Conservation (phyloP, 2,329 filamentous ascomycete genomes). For the Penicillium sp. region DNA sequence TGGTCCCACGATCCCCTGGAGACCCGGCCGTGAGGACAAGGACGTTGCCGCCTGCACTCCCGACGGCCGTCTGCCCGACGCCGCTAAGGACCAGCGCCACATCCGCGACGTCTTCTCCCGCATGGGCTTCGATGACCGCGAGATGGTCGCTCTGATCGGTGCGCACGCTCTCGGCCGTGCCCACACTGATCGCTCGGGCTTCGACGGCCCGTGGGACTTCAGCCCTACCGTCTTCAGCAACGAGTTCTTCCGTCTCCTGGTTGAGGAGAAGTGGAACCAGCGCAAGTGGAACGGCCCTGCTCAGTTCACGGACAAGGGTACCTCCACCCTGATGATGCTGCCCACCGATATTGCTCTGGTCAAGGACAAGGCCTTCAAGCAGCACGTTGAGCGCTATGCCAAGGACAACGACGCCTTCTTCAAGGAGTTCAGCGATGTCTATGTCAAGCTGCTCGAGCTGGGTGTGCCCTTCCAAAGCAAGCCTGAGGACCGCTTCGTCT, state of each 20-base stretch:
- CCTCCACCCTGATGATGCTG: slow-evolving; percentile 94
- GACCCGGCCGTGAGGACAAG: slow-evolving; percentile 77
- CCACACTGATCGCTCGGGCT: slow-evolving; percentile 85
- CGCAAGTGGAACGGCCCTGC: slow-evolving; percentile 89
- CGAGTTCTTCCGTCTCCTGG: slow-evolving; percentile 84
- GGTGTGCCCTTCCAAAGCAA: slow-evolving; percentile 81
- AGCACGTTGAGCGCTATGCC: slow-evolving; percentile 80
- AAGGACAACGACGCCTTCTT: slow-evolving; percentile 91
- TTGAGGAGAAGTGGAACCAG: slow-evolving; percentile 90
- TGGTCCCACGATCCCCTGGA: slow-evolving; percentile 81
- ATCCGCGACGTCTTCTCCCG: slow-evolving; percentile 89
- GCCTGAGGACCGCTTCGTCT: slow-evolving; percentile 57
- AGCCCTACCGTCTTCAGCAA: slow-evolving; percentile 89
- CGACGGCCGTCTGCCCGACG: slow-evolving; percentile 87
- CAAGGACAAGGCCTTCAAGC: slow-evolving; percentile 81
- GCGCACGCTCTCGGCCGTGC: slow-evolving; percentile 86
- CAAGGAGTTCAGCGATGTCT: slow-evolving; percentile 79
- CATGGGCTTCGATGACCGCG: slow-evolving; percentile 97
- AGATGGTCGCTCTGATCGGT: slow-evolving; percentile 86
- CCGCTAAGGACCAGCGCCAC: slow-evolving; percentile 71
- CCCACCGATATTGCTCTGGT: slow-evolving; percentile 85
- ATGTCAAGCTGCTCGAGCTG: slow-evolving; percentile 84
- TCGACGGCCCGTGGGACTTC: slow-evolving; percentile 86
- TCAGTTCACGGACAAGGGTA: slow-evolving; percentile 85
- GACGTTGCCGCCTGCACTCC: slow-evolving; percentile 85